A percentile compares a stretch with the other conserved stretches of the same genome.
Evolutionary conservation across 345 rosid species (phyloP).

Genomic region (Corymbia maculata): DNA sequence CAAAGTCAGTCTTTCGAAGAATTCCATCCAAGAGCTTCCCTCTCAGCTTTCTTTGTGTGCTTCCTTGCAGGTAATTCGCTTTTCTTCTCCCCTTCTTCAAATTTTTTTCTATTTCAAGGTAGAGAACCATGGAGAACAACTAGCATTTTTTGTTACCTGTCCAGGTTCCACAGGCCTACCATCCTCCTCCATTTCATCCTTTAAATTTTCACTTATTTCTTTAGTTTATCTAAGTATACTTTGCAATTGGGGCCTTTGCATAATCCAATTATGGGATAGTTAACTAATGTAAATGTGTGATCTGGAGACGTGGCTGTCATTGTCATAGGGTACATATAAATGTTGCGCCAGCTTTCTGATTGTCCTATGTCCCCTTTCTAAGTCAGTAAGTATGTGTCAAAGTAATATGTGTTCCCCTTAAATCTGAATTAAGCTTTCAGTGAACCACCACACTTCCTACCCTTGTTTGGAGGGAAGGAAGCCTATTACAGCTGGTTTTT

Average conservation of each 20-base stretch:
- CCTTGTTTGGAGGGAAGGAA: not conserved
- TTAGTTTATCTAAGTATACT: not conserved
- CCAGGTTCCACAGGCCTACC: not conserved
- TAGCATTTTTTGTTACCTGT: not conserved
- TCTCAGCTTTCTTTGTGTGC: slow-evolving; percentile 58
- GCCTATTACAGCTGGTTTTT: not conserved
- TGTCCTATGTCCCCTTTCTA: not conserved
- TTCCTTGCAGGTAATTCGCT: slow-evolving; percentile 49
- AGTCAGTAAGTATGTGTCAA: not conserved
- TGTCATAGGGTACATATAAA: not conserved
- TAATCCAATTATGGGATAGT: not conserved
- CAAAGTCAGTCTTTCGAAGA: slow-evolving; percentile 72
- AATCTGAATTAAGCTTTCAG: not conserved
- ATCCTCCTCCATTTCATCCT: not conserved
- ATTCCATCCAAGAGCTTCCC: slow-evolving; percentile 74
- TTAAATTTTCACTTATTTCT: not conserved
- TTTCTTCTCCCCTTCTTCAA: not conserved
- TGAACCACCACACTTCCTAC: not conserved
- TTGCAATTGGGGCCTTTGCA: not conserved
- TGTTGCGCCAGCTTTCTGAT: not conserved
- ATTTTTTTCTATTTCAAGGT: not conserved
- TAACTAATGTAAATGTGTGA: not conserved
- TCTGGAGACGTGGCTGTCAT: not conserved
- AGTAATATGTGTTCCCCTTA: not conserved
- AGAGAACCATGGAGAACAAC: not conserved